phyloP scores from a whole-genome alignment of 352 stramenopile genomes.

The Pythium biforme region DNA sequence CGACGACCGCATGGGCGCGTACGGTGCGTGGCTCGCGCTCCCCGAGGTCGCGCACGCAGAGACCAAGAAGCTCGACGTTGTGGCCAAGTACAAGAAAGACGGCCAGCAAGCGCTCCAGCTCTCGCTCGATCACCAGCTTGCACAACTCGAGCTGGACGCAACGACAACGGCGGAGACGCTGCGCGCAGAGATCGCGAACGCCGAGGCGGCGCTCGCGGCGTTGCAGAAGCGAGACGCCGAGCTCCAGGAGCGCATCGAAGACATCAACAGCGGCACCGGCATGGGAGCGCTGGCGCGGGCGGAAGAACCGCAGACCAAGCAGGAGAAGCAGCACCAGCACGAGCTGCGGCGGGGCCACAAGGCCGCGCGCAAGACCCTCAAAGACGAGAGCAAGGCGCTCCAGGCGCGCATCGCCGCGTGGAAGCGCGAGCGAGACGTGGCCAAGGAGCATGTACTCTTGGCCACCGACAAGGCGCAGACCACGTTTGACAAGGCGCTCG shows the following conservation, averaged over 20 bases:
- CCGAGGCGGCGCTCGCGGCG: conserved; percentile 16
- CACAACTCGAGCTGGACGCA: not conserved
- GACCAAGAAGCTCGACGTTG: conserved; percentile 28
- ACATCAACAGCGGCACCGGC: conserved; percentile 56
- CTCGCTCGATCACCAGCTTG: conserved; percentile 30
- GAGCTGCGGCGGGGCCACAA: conserved; percentile 46
- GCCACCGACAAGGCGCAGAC: conserved; percentile 18
- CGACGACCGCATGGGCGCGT: conserved; percentile 29
- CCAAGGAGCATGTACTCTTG: conserved; percentile 31
- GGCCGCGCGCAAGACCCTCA: conserved; percentile 41
- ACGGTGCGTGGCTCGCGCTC: conserved; percentile 26
- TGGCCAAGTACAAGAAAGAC: conserved; percentile 43
- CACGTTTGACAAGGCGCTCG: conserved; percentile 15
- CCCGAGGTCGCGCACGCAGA: conserved; percentile 16
- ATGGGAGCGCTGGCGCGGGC: not conserved
- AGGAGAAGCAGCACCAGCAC: conserved; percentile 30
- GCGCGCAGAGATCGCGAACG: conserved; percentile 10
- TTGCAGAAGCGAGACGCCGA: conserved; percentile 33
- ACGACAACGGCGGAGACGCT: conserved; percentile 25
- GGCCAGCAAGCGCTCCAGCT: conserved; percentile 22
- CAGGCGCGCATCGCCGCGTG: conserved; percentile 28
- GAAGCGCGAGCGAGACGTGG: conserved; percentile 32
- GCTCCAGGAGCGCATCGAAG: conserved; percentile 49
- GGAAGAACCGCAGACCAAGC: not conserved
- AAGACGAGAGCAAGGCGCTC: conserved; percentile 40